phyloP scores from a whole-genome alignment of 2,329 filamentous ascomycete species.

The Cryphonectria radicalis region DNA sequence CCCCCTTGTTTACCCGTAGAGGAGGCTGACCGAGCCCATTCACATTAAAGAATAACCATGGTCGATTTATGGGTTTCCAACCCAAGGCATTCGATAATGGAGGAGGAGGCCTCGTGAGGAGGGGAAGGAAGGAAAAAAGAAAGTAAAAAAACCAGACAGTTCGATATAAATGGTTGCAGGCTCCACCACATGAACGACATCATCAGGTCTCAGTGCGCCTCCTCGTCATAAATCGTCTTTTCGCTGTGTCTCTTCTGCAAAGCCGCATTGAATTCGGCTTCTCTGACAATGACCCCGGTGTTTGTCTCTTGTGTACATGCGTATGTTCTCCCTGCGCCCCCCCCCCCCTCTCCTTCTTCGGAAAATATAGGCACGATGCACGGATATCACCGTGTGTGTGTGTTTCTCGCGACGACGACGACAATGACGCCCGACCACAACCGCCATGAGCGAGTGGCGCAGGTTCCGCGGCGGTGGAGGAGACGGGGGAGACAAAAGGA shows the following conservation, averaged over 20 bases:
- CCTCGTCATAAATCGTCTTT: background rate
- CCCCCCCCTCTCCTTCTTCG: background rate
- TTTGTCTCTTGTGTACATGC: background rate
- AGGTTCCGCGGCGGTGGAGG: background rate
- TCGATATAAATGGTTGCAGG: slow-evolving; percentile 26
- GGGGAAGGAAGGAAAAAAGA: background rate
- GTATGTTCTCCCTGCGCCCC: background rate
- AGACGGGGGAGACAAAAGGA: background rate
- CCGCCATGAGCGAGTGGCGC: background rate
- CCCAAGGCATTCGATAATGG: background rate
- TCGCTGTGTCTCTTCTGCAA: background rate
- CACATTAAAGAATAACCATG: slow-evolving; percentile 3
- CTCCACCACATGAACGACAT: slow-evolving; percentile 20
- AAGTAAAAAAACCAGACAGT: background rate
- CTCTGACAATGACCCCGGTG: background rate
- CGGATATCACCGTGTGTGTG: background rate
- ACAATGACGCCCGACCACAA: background rate
- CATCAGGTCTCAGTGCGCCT: slow-evolving; percentile 11
- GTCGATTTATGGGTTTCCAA: background rate
- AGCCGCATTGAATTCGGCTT: background rate
- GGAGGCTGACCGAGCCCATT: slow-evolving; percentile 9
- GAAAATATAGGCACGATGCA: background rate
- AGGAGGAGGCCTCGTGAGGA: slow-evolving; percentile 7
- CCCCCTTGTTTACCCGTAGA: slow-evolving; percentile 25
- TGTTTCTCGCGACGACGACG: background rate